Percentiles rank a stretch among this genome's conserved stretches.
Conservation (phyloP, 805 yeast genomes). For the Suhomyces kilbournensis region DNA sequence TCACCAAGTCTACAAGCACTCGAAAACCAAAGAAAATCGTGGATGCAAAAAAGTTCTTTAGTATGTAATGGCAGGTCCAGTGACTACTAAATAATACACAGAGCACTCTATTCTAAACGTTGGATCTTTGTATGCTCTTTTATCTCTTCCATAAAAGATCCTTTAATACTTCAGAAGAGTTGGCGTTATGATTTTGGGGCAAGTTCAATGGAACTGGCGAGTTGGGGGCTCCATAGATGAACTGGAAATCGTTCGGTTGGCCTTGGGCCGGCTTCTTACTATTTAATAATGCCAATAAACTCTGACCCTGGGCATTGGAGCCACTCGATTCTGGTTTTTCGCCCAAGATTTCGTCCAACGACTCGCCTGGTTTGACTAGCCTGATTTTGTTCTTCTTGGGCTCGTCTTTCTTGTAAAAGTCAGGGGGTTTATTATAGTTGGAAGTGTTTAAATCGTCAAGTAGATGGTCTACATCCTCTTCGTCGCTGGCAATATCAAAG, state of each 20-base stretch:
- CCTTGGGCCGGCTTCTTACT: conserved; percentile 7
- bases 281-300: conserved; percentile 21
- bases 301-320: conserved; percentile 17
- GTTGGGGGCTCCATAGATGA: conserved; percentile 9
- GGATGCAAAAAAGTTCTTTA: conserved; percentile 18
- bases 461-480: conserved; percentile 24
- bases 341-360: conserved; percentile 11
- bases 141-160: conserved; percentile 7
- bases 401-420: conserved; percentile 6
- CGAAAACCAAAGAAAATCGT: conserved; percentile 1
- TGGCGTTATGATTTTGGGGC: not conserved
- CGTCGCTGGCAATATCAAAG: conserved; percentile 36
- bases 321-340: not conserved
- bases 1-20: not conserved
- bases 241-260: conserved; percentile 11
- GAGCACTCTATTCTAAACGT: no score
- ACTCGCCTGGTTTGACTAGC: conserved; percentile 29
- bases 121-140: no score
- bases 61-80: conserved; percentile 8
- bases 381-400: conserved; percentile 18
- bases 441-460: conserved; percentile 6
- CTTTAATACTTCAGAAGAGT: conserved; percentile 7
- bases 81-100: not conserved
- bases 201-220: not conserved
- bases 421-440: conserved; percentile 1